These are phyloP conservation scores for Fusarium sp. DNA, from an alignment of 2,329 filamentous ascomycete species.

Conservation along the genomic window DNA sequence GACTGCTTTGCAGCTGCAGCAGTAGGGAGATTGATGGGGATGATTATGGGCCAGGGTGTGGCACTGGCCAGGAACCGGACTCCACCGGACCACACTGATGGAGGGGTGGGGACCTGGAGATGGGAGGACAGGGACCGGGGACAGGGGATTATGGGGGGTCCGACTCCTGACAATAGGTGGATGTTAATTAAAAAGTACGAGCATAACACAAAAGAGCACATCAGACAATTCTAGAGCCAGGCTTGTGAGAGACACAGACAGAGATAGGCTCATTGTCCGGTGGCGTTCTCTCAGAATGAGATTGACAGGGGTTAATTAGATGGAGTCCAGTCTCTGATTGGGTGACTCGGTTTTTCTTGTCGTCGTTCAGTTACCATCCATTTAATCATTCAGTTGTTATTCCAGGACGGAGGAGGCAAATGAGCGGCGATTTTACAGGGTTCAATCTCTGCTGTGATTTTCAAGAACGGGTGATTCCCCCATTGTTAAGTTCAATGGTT, in stretches of 20 bases:
- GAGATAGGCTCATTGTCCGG: slow-evolving; percentile 30
- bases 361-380: slow-evolving; percentile 8
- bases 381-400: slow-evolving; percentile 17
- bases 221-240: not conserved
- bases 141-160: slow-evolving; percentile 17
- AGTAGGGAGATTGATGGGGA: slow-evolving; percentile 36
- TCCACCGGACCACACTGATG: slow-evolving; percentile 2
- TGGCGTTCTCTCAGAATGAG: slow-evolving; percentile 26
- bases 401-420: slow-evolving; percentile 32
- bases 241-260: slow-evolving; percentile 20
- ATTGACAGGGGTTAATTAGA: slow-evolving; percentile 15
- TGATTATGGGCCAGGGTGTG: slow-evolving; percentile 27
- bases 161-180: slow-evolving; percentile 9
- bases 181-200: slow-evolving; percentile 27
- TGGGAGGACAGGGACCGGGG: slow-evolving; percentile 1
- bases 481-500: not conserved
- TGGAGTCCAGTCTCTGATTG: not conserved
- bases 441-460: not conserved
- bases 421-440: slow-evolving; percentile 26
- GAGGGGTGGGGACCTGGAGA: slow-evolving; percentile 24
- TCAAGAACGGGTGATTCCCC: not conserved
- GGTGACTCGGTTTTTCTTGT: slow-evolving; percentile 2
- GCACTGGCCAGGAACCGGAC: not conserved
- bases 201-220: slow-evolving; percentile 6
- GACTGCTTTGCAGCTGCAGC: slow-evolving; percentile 6